phyloP scores from a whole-genome alignment of 2,329 filamentous ascomycete species.

The Exophiala sideris region DNA sequence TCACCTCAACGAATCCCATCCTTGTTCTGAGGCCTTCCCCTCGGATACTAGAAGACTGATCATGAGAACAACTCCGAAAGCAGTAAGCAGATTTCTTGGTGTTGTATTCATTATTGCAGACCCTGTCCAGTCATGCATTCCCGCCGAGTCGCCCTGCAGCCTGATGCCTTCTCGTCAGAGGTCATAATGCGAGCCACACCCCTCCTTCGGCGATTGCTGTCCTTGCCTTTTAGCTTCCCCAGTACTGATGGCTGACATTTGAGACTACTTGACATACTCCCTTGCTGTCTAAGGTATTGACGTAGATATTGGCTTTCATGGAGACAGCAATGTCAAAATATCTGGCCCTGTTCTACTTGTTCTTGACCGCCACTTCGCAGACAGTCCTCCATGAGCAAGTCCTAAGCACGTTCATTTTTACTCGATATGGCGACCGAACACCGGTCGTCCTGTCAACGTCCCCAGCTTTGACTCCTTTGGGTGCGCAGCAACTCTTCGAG shows the following conservation, averaged over 20 bases:
- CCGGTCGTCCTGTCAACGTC: conserved; percentile 40
- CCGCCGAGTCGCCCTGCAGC: conserved; percentile 12
- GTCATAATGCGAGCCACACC: conserved; percentile 21
- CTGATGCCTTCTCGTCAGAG: conserved; percentile 8
- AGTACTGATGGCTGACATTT: background rate
- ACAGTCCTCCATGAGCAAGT: conserved; percentile 35
- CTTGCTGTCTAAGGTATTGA: background rate
- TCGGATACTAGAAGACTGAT: conserved; percentile 7
- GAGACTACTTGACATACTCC: background rate
- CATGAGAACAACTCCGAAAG: conserved; percentile 20
- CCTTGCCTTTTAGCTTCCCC: conserved; percentile 4
- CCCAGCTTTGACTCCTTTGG: conserved; percentile 49
- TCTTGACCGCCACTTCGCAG: conserved; percentile 16
- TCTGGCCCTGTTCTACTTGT: conserved; percentile 12
- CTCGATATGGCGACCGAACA: conserved; percentile 54
- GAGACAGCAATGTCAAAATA: background rate
- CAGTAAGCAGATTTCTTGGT: conserved; percentile 16
- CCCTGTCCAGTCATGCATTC: conserved; percentile 17
- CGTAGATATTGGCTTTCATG: conserved; percentile 1
- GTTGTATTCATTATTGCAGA: conserved; percentile 1
- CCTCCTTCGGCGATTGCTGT: conserved; percentile 6
- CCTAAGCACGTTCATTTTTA: conserved; percentile 53
- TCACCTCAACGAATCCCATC: background rate
- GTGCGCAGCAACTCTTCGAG: conserved; percentile 52
- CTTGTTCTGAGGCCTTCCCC: background rate